Evolutionary conservation across 73 alveolate genomes (phyloP), one percentile per base, ranked within the genome.

Genomic region (Uronychia binucleata): DNA sequence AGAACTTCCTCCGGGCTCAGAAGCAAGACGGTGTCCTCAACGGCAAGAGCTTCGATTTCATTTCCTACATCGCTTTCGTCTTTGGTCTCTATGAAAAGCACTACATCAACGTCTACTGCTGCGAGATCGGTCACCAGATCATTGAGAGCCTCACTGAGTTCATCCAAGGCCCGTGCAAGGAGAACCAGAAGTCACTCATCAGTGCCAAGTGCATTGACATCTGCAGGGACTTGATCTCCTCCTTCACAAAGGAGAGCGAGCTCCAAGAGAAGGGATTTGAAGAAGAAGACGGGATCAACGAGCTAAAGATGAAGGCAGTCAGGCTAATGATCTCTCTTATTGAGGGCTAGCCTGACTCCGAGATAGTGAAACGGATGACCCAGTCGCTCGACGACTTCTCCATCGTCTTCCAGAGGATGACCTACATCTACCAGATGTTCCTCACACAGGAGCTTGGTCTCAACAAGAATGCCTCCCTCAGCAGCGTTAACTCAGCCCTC

Each of bases 91-190:
- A 35, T 79, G 90, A 77, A 77, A 79, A 92, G 59, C 80, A 94
- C 75, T 86, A 94, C 88, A 91, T 92, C 78, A 93, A 92, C 77
- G 91, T 96, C 82, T 87, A 94, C 93, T 94, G 96, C 85, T 94
- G 94, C 77, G 83, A 92, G 75, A 75, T 95, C 83, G 93, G 91
- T 85, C 46, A 95, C 67, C 60, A 95, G 84, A 93, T 99, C 78
- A 92, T 97, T 79, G 99, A 97, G 59, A 91, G 98, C 59, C 91
- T 98, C 60, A 97, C 98, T 80, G 99, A 98, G 90, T 90, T 97
- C 89, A 90, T 98, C 32, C 96, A 98, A 97, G 99, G 99, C 0
- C 99, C 99, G 34, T 98, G 99, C 85, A 90, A 91, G 80, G 97
- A 96, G 78, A 97, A 97, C 85, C 94, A 98, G 89, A 74, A 91